Base-by-base conservation (phyloP, 306 rosid species). In the Prunus kanzakura region DNA sequence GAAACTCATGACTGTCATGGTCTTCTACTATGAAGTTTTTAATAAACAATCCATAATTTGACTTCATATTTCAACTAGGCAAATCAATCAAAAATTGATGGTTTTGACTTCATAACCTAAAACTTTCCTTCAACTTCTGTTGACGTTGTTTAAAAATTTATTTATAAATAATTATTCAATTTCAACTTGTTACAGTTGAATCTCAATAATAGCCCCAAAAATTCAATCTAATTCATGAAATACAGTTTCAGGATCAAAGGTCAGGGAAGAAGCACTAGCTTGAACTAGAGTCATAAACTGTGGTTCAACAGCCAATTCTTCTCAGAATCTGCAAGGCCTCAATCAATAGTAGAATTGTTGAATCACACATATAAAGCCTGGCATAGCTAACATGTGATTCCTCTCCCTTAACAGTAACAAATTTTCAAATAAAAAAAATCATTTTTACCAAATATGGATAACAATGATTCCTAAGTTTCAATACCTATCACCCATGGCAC, bases 401-500 rank as follows among this genome's bases (percentile, higher is more conserved):
- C 25, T 38, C n/a, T 70, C 74, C 61, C 49, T 18, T 47, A 47
- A 23, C 15, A 70, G 8, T 71, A 52, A 25, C 3, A 29, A 29
- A 35, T 35, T 71, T 43, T 29, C 8, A 50, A 51, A 30, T 19
- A 35, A 7, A 30, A 47, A 25, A 69, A 6, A 47, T 51, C 50
- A 3, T 29, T 55, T 35, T 11, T 10, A 58, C 16, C 16, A 18
- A 58, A 22, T 22, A 58, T 13, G 15, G 30, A 23, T 58, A 22
- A 58, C 27, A n/a, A 11, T 20, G 12, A 20, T 22, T 25, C 25
- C 38, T 14, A 29, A 62, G 67, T 62, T 57, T 38, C 25, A 67
- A 71, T 89, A 88, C 96, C 93, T 90, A 63, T 90, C 96, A 62
- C 96, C 96, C 93, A 88, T 85, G 73, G 96, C 96, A 69, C 96